phyloP scores from a whole-genome alignment of 257 asterid species.

The Nicotiana tabacum region DNA sequence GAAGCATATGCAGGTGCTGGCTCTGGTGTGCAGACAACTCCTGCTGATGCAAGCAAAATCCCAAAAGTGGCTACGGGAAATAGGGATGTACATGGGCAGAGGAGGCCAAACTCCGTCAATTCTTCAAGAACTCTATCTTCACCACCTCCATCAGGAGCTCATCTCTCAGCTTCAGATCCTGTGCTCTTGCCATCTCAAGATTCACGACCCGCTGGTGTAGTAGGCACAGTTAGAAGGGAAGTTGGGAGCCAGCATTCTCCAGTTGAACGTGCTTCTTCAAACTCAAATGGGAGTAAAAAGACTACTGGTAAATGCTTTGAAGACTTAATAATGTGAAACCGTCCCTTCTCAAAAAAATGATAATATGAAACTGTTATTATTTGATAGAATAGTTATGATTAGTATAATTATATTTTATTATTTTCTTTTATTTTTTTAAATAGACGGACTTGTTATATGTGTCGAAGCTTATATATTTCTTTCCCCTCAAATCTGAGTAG shows the following conservation, averaged over 20 bases:
- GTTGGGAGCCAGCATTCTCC: constrained; percentile 29
- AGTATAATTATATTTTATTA: neutral
- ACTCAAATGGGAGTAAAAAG: constrained; percentile 31
- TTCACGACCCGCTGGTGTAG: constrained; percentile 29
- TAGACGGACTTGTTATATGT: neutral
- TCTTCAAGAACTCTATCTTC: constrained; percentile 26
- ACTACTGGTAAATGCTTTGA: constrained; percentile 32
- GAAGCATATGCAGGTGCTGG: constrained; percentile 19
- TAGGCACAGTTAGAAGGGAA: constrained; percentile 32
- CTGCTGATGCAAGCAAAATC: constrained; percentile 27
- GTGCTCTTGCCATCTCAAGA: constrained; percentile 44
- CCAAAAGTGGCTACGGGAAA: constrained; percentile 17
- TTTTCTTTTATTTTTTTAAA: neutral
- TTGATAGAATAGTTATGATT: constrained; percentile 1
- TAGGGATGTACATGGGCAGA: constrained; percentile 27
- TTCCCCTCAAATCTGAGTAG: constrained; percentile 15
- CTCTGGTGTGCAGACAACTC: constrained; percentile 27
- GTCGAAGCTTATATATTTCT: constrained; percentile 9
- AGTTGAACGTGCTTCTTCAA: constrained; percentile 28
- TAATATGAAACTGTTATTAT: constrained; percentile 7
- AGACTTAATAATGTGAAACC: constrained; percentile 17
- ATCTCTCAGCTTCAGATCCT: constrained; percentile 44
- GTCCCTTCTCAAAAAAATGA: too few relatives aligned
- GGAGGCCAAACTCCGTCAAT: constrained; percentile 26
- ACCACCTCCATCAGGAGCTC: constrained; percentile 34